These are phyloP conservation scores for Penicillium sp. DNA, from an alignment of 2,329 filamentous ascomycete genomes.

Conservation along the genomic window DNA sequence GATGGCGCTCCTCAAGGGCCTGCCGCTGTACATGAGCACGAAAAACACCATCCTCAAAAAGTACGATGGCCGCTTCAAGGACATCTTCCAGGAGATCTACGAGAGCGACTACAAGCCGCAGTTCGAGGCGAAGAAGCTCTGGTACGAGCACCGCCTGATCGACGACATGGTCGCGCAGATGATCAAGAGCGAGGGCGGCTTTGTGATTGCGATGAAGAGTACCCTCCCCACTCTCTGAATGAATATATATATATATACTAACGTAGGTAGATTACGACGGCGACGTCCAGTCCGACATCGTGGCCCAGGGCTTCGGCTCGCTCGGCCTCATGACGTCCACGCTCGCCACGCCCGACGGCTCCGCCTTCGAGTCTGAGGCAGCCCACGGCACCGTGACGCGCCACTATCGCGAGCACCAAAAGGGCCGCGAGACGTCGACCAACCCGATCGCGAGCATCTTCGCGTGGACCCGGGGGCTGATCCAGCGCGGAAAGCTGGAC, in stretches of 20 bases:
- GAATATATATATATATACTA: slow-evolving; percentile 13
- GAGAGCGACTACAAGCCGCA: slow-evolving; percentile 79
- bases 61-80: slow-evolving; percentile 98
- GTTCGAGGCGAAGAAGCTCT: slow-evolving; percentile 89
- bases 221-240: slow-evolving; percentile 34
- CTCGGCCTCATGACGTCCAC: slow-evolving; percentile 98
- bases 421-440: slow-evolving; percentile 93
- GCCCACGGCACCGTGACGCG: slow-evolving; percentile 97
- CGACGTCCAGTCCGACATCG: slow-evolving; percentile 97
- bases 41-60: slow-evolving; percentile 99
- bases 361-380: slow-evolving; percentile 95
- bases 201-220: slow-evolving; percentile 98
- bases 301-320: slow-evolving; percentile 96
- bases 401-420: slow-evolving; percentile 98
- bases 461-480: slow-evolving; percentile 92
- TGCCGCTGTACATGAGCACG: slow-evolving; percentile 99
- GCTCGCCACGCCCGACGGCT: slow-evolving; percentile 92
- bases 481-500: slow-evolving; percentile 91
- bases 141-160: slow-evolving; percentile 99
- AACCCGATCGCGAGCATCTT: slow-evolving; percentile 99
- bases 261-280: slow-evolving; percentile 80
- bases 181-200: slow-evolving; percentile 97
- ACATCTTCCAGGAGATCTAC: slow-evolving; percentile 98
- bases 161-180: slow-evolving; percentile 99
- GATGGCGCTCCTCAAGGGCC: slow-evolving; percentile 77